Evolutionary conservation across 768 basidiomycete species (phyloP).

Genomic region (Dioszegia hungarica): DNA sequence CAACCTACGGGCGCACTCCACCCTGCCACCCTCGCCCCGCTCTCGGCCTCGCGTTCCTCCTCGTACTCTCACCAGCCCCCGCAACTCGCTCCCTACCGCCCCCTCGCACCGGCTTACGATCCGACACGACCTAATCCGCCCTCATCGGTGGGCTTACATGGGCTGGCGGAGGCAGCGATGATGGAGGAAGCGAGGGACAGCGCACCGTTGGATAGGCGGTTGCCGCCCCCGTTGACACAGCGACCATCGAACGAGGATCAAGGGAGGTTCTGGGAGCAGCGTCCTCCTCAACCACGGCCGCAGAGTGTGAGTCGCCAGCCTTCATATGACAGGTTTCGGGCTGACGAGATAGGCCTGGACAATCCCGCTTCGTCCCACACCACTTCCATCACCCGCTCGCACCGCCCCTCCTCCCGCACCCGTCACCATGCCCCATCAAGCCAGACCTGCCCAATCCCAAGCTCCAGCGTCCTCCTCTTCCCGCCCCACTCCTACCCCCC

Average conservation of each 20-base stretch:
- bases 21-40: background rate
- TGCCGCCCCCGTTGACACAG: background rate
- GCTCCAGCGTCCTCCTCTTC: background rate
- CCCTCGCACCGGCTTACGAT: no score
- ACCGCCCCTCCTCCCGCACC: background rate
- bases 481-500: background rate
- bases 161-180: background rate
- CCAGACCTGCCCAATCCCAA: background rate
- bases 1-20: conserved; percentile 2
- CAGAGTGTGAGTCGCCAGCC: background rate
- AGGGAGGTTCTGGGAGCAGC: conserved; percentile 1
- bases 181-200: background rate
- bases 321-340: no score
- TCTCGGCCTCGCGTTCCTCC: background rate
- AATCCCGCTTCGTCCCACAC: no score
- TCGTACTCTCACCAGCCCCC: background rate
- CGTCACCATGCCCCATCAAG: background rate
- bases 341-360: no score
- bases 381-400: background rate
- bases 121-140: background rate
- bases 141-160: background rate
- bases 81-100: background rate
- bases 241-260: background rate
- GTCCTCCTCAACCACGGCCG: background rate
- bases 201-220: background rate